phyloP scores from a whole-genome alignment of 1,284 basidiomycete genomes.

The Amylostereum areolatum region DNA sequence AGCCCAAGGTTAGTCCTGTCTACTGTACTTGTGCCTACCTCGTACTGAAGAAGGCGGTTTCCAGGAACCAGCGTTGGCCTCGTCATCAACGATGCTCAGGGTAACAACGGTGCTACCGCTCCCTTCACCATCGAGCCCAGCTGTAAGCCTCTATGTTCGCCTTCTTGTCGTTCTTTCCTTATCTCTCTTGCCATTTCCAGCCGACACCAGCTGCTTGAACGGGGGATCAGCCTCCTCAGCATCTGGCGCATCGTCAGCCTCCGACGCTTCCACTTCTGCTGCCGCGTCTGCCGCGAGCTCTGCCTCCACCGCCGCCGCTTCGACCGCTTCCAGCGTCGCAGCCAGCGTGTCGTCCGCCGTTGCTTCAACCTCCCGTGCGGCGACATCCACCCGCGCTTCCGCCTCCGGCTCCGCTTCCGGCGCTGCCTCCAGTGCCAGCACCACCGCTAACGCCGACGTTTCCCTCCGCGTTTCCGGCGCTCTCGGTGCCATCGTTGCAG shows the following conservation, averaged over 20 bases:
- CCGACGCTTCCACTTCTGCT: conserved; percentile 14
- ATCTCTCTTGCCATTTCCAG: conserved; percentile 19
- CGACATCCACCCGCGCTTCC: conserved; percentile 17
- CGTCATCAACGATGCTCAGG: conserved; percentile 46
- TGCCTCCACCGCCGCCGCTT: neutral
- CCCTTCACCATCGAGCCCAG: conserved; percentile 41
- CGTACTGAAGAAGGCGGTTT: neutral
- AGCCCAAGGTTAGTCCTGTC: conserved; percentile 4
- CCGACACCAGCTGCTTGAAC: conserved; percentile 25
- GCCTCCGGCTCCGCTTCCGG: conserved; percentile 28
- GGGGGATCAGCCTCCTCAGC: conserved; percentile 10
- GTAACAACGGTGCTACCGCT: conserved; percentile 39
- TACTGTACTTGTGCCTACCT: too few species aligned
- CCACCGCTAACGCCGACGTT: too few species aligned
- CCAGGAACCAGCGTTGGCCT: conserved; percentile 45
- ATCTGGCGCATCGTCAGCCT: conserved; percentile 9
- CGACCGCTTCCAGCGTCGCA: neutral
- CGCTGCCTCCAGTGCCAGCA: too few species aligned
- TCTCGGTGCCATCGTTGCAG: conserved; percentile 40
- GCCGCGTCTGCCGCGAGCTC: conserved; percentile 23
- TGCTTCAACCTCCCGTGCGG: conserved; percentile 5
- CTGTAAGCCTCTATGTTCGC: conserved; percentile 25
- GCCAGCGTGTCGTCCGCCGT: neutral
- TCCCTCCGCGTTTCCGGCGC: conserved; percentile 21
- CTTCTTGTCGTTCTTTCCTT: conserved; percentile 1